phyloP scores from a whole-genome alignment of 805 yeast genomes.

The Ogataea sp. region DNA sequence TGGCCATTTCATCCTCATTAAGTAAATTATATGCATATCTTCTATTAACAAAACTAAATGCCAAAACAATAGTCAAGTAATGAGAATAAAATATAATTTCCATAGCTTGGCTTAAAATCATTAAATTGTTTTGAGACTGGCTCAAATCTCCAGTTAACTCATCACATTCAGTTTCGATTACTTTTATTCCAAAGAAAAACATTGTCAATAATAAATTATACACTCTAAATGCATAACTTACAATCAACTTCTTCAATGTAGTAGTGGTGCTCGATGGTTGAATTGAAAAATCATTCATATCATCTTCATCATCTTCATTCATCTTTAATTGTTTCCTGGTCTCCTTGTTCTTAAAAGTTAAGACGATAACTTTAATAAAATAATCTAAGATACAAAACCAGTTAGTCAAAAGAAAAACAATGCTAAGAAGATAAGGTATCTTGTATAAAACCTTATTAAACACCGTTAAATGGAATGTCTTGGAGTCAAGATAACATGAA shows the following conservation, averaged over 20 bases:
- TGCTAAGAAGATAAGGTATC: slow-evolving; percentile 32
- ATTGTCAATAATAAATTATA: no score
- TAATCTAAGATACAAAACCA: slow-evolving; percentile 21
- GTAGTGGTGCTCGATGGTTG: no score
- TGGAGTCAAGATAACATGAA: slow-evolving; percentile 44
- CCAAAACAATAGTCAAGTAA: neutral
- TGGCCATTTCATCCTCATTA: neutral
- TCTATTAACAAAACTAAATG: neutral
- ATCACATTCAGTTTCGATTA: no score
- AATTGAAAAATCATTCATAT: neutral
- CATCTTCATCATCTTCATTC: neutral
- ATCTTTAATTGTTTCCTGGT: no score
- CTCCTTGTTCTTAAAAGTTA: no score
- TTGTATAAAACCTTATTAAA: slow-evolving; percentile 29
- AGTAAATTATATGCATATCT: neutral
- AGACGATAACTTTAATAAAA: neutral
- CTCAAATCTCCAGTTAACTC: no score
- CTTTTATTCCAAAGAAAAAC: no score
- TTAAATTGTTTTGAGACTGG: no score
- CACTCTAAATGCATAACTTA: no score
- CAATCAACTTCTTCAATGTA: no score
- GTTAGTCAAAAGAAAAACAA: slow-evolving; percentile 40
- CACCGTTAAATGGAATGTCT: slow-evolving; percentile 29
- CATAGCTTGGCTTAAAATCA: slow-evolving; percentile 6
- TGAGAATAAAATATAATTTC: slow-evolving; percentile 37